These are phyloP conservation scores for Coniosporium tulheliwenetii DNA, from an alignment of 2,329 filamentous ascomycete species.

Conservation along the genomic window DNA sequence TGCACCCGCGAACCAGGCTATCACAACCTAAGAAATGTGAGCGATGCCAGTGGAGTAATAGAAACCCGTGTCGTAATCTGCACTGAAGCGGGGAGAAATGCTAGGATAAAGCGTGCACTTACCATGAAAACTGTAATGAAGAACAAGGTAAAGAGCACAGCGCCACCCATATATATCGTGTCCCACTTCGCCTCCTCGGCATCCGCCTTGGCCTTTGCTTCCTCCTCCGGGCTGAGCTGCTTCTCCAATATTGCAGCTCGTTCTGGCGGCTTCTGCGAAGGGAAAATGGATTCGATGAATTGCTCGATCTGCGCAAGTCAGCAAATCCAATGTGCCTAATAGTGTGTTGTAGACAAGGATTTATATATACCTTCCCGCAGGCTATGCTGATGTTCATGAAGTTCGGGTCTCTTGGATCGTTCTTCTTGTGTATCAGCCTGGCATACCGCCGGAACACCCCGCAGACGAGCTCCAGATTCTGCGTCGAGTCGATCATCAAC, in stretches of 20 bases:
- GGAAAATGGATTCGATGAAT: conserved; percentile 90
- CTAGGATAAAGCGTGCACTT: conserved; percentile 17
- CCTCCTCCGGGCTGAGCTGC: conserved; percentile 35
- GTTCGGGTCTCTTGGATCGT: conserved; percentile 82
- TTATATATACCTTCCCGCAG: conserved; percentile 61
- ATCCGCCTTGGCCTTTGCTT: conserved; percentile 36
- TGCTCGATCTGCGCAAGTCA: conserved; percentile 55
- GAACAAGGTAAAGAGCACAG: conserved; percentile 52
- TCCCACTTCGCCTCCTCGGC: conserved; percentile 38
- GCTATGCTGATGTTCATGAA: conserved; percentile 83
- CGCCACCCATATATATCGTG: conserved; percentile 45
- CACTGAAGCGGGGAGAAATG: no score
- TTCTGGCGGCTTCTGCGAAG: conserved; percentile 49
- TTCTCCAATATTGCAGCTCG: conserved; percentile 25
- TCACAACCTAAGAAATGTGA: conserved; percentile 42
- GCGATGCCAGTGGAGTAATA: no score
- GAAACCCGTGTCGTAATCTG: no score
- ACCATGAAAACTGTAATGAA: conserved; percentile 71
- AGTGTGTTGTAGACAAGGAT: neutral
- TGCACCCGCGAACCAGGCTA: conserved; percentile 68
- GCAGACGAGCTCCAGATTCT: conserved; percentile 71
- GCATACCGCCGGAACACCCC: conserved; percentile 67
- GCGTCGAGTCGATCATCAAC: conserved; percentile 83
- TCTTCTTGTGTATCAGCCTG: conserved; percentile 79
- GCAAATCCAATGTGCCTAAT: neutral